These are phyloP conservation scores for Cladosporium colombiae DNA, from an alignment of 2,329 filamentous ascomycete species.

Conservation along the genomic window DNA sequence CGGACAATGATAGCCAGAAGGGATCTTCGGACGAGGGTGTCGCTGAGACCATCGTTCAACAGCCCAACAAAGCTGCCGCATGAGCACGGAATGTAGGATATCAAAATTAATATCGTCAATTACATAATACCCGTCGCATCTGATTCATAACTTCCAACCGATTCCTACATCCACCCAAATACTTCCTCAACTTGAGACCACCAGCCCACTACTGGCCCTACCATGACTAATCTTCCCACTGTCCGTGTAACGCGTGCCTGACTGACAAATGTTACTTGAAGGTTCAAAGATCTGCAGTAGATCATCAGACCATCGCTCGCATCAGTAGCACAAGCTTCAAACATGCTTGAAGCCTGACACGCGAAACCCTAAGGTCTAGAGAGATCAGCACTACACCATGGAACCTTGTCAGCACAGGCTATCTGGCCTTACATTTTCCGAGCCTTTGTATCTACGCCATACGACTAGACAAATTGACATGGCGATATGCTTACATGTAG, in stretches of 20 bases:
- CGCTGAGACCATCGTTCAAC: conserved; percentile 2
- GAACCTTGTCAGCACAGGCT: not conserved
- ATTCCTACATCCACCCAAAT: not conserved
- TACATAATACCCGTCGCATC: not conserved
- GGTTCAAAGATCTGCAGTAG: not conserved
- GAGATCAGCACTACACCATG: not conserved
- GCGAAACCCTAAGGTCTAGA: not conserved
- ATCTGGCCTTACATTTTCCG: too few relatives aligned
- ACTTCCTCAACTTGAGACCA: not conserved
- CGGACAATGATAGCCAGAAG: not conserved
- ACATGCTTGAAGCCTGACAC: not conserved
- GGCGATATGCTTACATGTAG: too few relatives aligned
- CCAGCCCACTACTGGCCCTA: not conserved
- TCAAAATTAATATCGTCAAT: not conserved
- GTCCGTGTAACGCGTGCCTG: not conserved
- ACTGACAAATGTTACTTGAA: not conserved
- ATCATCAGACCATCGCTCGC: not conserved
- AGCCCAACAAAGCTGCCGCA: conserved; percentile 6
- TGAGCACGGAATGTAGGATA: not conserved
- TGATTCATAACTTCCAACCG: not conserved
- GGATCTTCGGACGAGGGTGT: not conserved
- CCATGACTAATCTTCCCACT: not conserved
- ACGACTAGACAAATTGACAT: too few relatives aligned
- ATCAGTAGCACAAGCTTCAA: not conserved
- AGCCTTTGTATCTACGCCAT: not conserved